phyloP scores from a whole-genome alignment of 495 filamentous ascomycete species.

The Penicillium salamii region DNA sequence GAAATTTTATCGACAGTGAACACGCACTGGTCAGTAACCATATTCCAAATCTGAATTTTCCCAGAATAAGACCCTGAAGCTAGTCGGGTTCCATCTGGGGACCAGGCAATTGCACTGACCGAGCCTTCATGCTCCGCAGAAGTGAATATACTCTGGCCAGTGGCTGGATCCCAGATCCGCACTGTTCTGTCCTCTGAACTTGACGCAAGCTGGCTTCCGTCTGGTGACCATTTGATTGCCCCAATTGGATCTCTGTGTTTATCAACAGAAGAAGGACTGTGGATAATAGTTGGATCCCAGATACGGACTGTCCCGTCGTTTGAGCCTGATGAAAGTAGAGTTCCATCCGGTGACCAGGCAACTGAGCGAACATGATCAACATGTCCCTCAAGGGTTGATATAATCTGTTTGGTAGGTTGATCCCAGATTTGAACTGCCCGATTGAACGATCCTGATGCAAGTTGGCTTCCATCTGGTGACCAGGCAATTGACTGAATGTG shows the following conservation, averaged over 20 bases:
- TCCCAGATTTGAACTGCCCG: slow-evolving; percentile 19
- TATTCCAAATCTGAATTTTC: slow-evolving; percentile 29
- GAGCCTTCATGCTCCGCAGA: slow-evolving; percentile 15
- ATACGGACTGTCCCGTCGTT: slow-evolving; percentile 12
- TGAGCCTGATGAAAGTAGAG: slow-evolving; percentile 16
- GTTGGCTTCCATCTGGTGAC: slow-evolving; percentile 17
- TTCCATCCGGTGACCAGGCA: slow-evolving; percentile 22
- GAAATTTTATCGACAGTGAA: slow-evolving; percentile 12
- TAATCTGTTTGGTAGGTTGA: slow-evolving; percentile 7
- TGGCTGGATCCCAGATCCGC: slow-evolving; percentile 25
- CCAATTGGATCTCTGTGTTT: slow-evolving; percentile 16
- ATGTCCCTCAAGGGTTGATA: slow-evolving; percentile 13
- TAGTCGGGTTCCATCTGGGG: slow-evolving; percentile 16
- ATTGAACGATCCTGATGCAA: slow-evolving; percentile 17
- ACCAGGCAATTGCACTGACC: slow-evolving; percentile 26
- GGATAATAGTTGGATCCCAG: slow-evolving; percentile 10
- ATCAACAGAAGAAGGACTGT: slow-evolving; percentile 7
- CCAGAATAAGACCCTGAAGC: slow-evolving; percentile 15
- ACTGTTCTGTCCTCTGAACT: slow-evolving; percentile 24
- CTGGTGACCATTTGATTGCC: slow-evolving; percentile 22
- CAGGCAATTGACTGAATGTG: slow-evolving; percentile 21
- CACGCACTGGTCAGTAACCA: slow-evolving; percentile 12
- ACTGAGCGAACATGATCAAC: slow-evolving; percentile 14
- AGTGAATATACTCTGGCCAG: slow-evolving; percentile 13
- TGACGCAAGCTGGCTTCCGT: slow-evolving; percentile 17